phyloP scores from a whole-genome alignment of 1,284 basidiomycete species.

The Cryptococcus sp. region DNA sequence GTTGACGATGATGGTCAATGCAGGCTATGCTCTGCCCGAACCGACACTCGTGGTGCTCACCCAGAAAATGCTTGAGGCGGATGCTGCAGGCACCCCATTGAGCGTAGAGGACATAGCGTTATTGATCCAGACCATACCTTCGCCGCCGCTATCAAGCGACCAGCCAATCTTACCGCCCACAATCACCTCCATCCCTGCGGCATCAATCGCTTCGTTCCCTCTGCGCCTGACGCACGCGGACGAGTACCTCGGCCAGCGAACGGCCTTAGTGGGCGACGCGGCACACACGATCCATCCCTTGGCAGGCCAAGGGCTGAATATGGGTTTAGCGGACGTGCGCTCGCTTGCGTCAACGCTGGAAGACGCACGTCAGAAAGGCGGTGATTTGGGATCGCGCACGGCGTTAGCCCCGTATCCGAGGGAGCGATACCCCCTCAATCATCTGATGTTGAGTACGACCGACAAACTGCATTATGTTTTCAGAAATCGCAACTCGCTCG shows the following conservation, averaged over 20 bases:
- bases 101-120: constrained; percentile 24
- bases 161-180: constrained; percentile 69
- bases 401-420: constrained; percentile 74
- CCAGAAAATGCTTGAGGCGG: constrained; percentile 59
- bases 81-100: constrained; percentile 26
- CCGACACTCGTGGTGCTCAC: constrained; percentile 71
- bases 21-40: constrained; percentile 84
- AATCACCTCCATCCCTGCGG: constrained; percentile 69
- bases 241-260: constrained; percentile 75
- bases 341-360: constrained; percentile 67
- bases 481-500: constrained; percentile 62
- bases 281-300: constrained; percentile 95
- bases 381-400: constrained; percentile 81
- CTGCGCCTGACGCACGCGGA: constrained; percentile 85
- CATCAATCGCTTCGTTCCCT: constrained; percentile 88
- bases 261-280: constrained; percentile 91
- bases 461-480: constrained; percentile 91
- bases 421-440: constrained; percentile 80
- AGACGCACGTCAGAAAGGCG: constrained; percentile 62
- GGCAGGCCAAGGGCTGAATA: constrained; percentile 95
- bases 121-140: constrained; percentile 46
- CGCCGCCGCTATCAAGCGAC: constrained; percentile 56
- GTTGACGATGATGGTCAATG: constrained; percentile 78
- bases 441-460: constrained; percentile 74
- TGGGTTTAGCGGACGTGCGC: constrained; percentile 84